Conservation (phyloP, 2,329 filamentous ascomycete species). For the Talaromyces sp. region DNA sequence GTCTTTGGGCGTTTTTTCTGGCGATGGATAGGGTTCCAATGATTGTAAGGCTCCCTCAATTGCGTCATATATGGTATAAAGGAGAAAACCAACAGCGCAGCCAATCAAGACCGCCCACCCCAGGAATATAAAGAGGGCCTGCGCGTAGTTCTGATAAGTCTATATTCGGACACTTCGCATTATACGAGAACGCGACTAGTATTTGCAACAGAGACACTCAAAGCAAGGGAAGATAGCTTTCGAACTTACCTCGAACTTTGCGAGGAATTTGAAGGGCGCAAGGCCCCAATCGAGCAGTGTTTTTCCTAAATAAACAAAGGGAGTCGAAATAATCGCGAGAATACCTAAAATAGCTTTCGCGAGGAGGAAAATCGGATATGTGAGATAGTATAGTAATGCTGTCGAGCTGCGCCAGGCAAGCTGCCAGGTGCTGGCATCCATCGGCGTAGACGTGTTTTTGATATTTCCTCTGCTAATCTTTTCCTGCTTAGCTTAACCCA, state of each 20-base stretch:
- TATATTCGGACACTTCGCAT: neutral
- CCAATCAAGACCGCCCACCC: constrained; percentile 65
- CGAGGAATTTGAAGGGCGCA: constrained; percentile 49
- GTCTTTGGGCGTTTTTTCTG: neutral
- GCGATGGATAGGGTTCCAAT: neutral
- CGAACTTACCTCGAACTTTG: constrained; percentile 46
- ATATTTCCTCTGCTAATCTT: neutral
- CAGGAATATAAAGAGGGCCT: constrained; percentile 52
- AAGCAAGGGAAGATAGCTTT: neutral
- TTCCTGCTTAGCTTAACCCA: neutral
- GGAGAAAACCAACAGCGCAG: constrained; percentile 55
- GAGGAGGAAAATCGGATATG: constrained; percentile 35
- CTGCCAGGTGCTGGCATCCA: constrained; percentile 23
- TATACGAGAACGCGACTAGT: neutral
- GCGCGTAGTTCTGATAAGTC: constrained; percentile 3
- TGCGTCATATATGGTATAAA: constrained; percentile 55
- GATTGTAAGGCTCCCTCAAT: constrained; percentile 50
- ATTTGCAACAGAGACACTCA: neutral
- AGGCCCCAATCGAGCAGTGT: constrained; percentile 38
- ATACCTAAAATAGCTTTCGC: constrained; percentile 31
- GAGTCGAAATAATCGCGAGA: constrained; percentile 22
- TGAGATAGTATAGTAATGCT: constrained; percentile 30
- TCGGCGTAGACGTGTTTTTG: neutral
- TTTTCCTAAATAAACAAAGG: constrained; percentile 46
- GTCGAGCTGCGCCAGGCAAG: constrained; percentile 25